phyloP scores from a whole-genome alignment of 148 eudicot species.

The Amaranthus hypochondriacus region DNA sequence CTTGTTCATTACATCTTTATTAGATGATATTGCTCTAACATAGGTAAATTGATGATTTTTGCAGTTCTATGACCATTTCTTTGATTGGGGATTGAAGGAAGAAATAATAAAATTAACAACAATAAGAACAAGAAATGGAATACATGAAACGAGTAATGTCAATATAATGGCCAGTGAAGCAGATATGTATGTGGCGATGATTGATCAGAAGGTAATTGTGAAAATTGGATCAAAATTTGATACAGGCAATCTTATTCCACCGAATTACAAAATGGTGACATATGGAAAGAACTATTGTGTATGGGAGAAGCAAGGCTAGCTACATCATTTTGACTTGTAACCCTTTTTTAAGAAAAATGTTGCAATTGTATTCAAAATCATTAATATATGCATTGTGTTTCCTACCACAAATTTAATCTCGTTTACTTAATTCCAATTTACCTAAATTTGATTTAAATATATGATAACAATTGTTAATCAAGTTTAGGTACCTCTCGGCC shows the following conservation, averaged over 20 bases:
- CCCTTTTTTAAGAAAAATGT: neutral
- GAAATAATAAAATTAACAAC: conserved; percentile 34
- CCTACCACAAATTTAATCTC: no score
- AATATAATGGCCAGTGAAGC: conserved; percentile 52
- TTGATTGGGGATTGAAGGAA: conserved; percentile 61
- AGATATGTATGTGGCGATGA: conserved; percentile 52
- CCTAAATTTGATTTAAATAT: no score
- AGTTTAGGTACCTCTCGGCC: no score
- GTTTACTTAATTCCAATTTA: no score
- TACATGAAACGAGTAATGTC: conserved; percentile 38
- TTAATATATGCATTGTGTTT: no score
- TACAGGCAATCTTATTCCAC: conserved; percentile 46
- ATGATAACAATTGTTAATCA: no score
- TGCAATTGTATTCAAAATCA: no score
- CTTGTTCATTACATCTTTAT: neutral
- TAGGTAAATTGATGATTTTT: neutral
- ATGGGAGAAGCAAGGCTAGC: conserved; percentile 24
- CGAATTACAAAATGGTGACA: conserved; percentile 35
- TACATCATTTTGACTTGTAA: neutral
- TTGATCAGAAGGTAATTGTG: conserved; percentile 40
- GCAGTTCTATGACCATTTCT: conserved; percentile 61
- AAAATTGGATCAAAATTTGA: conserved; percentile 30
- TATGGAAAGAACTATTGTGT: conserved; percentile 40
- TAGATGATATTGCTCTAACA: neutral
- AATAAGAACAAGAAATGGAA: conserved; percentile 42